These are phyloP conservation scores for Grosmannia serpens DNA, from an alignment of 2,329 filamentous ascomycete genomes.

Conservation along the genomic window DNA sequence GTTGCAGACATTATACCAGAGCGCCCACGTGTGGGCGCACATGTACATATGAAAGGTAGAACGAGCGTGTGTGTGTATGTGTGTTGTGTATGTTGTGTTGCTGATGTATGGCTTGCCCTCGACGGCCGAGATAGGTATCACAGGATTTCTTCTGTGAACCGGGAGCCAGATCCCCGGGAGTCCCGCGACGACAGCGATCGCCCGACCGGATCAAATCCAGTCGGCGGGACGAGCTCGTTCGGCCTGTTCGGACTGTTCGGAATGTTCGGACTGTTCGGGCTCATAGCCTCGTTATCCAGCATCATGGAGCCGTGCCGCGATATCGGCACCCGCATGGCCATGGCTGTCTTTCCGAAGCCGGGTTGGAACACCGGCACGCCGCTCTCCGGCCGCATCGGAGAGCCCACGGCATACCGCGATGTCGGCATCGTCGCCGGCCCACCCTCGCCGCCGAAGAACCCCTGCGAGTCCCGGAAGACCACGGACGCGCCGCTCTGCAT, in stretches of 20 bases:
- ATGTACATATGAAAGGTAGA: not conserved
- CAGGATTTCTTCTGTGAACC: slow-evolving; percentile 11
- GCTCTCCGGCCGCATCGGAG: slow-evolving; percentile 48
- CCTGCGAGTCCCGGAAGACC: slow-evolving; percentile 17
- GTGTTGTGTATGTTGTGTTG: not conserved
- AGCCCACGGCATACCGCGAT: slow-evolving; percentile 37
- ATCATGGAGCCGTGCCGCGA: slow-evolving; percentile 41
- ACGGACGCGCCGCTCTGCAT: slow-evolving; percentile 7
- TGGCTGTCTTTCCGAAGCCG: slow-evolving; percentile 42
- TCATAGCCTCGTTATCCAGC: slow-evolving; percentile 11
- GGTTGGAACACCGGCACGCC: slow-evolving; percentile 49
- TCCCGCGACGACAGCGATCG: slow-evolving; percentile 12
- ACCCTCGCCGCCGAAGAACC: slow-evolving; percentile 17
- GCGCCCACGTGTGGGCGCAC: not conserved
- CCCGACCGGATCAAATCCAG: slow-evolving; percentile 10
- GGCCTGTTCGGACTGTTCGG: not conserved
- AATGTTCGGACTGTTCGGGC: not conserved
- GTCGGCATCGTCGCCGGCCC: slow-evolving; percentile 14
- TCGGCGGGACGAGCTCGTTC: slow-evolving; percentile 4
- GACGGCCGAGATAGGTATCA: not conserved
- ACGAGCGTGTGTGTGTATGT: not conserved
- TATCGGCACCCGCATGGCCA: slow-evolving; percentile 33
- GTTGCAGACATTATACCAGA: not conserved
- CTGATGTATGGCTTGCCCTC: not conserved
- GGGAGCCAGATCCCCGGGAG: slow-evolving; percentile 9